phyloP scores from a whole-genome alignment of 2,329 filamentous ascomycete species.

The Venturia pyrina region DNA sequence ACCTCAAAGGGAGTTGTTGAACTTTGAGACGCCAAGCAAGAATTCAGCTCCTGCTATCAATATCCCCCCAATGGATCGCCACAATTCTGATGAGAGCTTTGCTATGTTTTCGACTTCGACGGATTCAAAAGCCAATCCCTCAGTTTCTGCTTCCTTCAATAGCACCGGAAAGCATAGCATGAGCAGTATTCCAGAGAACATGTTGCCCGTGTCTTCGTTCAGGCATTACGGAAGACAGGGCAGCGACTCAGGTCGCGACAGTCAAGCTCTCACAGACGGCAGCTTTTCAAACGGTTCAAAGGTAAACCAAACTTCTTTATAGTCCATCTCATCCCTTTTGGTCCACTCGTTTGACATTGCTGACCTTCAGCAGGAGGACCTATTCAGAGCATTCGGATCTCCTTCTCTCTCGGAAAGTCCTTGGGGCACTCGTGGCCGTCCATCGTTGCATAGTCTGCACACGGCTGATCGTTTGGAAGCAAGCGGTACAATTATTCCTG shows the following conservation, averaged over 20 bases:
- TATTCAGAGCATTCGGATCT: slow-evolving; percentile 15
- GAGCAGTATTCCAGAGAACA: slow-evolving; percentile 20
- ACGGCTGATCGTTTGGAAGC: slow-evolving; percentile 24
- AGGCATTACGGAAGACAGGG: background rate
- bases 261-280: slow-evolving; percentile 8
- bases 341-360: background rate
- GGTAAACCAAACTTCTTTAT: background rate
- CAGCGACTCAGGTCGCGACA: background rate
- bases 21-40: slow-evolving; percentile 34
- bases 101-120: slow-evolving; percentile 54
- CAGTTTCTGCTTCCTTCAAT: slow-evolving; percentile 41
- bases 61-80: slow-evolving; percentile 33
- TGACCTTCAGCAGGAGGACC: slow-evolving; percentile 6
- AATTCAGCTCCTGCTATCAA: slow-evolving; percentile 24
- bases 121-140: slow-evolving; percentile 44
- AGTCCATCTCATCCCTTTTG: background rate
- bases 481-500: slow-evolving; percentile 29
- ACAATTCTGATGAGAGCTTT: slow-evolving; percentile 53
- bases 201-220: slow-evolving; percentile 18
- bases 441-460: background rate
- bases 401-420: background rate
- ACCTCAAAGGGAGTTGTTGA: slow-evolving; percentile 39
- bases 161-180: slow-evolving; percentile 23
- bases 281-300: slow-evolving; percentile 8
- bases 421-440: background rate